phyloP scores from a whole-genome alignment of 495 filamentous ascomycete species.

The Aspergillus cavernicola region DNA sequence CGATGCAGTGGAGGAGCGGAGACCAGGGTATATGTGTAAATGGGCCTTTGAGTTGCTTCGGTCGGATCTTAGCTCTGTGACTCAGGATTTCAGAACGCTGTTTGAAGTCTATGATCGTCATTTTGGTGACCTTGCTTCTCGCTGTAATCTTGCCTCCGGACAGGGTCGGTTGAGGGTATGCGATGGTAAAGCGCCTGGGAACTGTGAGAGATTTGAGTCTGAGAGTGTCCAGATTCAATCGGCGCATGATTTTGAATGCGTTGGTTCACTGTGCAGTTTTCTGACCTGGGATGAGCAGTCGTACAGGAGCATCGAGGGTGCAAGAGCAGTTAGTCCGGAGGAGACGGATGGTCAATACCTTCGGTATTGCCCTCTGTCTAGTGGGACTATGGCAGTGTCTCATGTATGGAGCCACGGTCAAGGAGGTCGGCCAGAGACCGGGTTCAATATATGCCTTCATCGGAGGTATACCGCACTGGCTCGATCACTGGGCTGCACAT shows the following conservation, averaged over 20 bases:
- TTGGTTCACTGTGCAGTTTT: background rate
- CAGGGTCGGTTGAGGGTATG: background rate
- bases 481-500: background rate
- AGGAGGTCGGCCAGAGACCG: constrained; percentile 1
- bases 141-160: background rate
- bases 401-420: constrained; percentile 9
- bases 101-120: background rate
- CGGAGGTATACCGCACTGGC: background rate
- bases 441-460: constrained; percentile 7
- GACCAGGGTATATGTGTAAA: constrained; percentile 6
- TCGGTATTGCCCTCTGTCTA: background rate
- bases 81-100: constrained; percentile 4
- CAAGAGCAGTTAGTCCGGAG: background rate
- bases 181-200: constrained; percentile 4
- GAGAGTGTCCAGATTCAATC: background rate
- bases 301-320: background rate
- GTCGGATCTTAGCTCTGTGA: constrained; percentile 4
- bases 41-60: constrained; percentile 6
- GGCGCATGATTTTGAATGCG: constrained; percentile 1
- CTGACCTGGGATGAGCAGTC: constrained; percentile 4
- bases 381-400: constrained; percentile 1
- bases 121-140: background rate
- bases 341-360: background rate
- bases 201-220: constrained; percentile 6
- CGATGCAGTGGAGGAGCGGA: background rate